Evolutionary conservation across 495 filamentous ascomycete species (phyloP).

Genomic region (Xylaria acuta): DNA sequence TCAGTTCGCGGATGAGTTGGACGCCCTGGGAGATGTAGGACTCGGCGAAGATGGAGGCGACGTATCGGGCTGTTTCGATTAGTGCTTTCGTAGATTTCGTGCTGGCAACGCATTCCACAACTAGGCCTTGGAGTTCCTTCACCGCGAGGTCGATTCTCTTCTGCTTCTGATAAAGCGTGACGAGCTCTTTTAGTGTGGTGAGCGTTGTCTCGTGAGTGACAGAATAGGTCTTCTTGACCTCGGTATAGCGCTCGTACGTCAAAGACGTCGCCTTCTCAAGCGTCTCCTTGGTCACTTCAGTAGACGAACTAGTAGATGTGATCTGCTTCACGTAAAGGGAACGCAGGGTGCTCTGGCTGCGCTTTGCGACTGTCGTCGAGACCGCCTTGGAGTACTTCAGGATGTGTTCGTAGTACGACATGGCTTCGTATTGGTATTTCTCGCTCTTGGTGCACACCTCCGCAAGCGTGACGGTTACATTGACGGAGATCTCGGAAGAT

Average conservation of each 20-base stretch:
- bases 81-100: conserved; percentile 9
- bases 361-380: conserved; percentile 3
- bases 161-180: conserved; percentile 14
- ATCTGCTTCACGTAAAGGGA: conserved; percentile 20
- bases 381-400: conserved; percentile 17
- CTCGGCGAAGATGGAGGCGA: conserved; percentile 19
- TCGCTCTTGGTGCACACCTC: conserved; percentile 25
- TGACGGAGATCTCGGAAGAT: conserved; percentile 15
- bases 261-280: conserved; percentile 19
- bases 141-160: conserved; percentile 15
- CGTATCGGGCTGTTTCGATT: conserved; percentile 15
- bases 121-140: conserved; percentile 14
- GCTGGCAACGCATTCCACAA: background rate
- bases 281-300: conserved; percentile 17
- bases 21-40: conserved; percentile 21
- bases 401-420: conserved; percentile 21
- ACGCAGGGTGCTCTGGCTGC: conserved; percentile 20
- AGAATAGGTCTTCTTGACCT: conserved; percentile 9
- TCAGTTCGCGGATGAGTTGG: conserved; percentile 17
- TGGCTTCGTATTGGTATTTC: conserved; percentile 19
- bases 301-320: background rate
- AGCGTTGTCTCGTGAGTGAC: conserved; percentile 19
- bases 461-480: conserved; percentile 15
- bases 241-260: conserved; percentile 17
- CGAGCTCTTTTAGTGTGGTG: conserved; percentile 12